Evolutionary conservation across 177 flowering plant species (phyloP).

Genomic region (Vitis hybrid): DNA sequence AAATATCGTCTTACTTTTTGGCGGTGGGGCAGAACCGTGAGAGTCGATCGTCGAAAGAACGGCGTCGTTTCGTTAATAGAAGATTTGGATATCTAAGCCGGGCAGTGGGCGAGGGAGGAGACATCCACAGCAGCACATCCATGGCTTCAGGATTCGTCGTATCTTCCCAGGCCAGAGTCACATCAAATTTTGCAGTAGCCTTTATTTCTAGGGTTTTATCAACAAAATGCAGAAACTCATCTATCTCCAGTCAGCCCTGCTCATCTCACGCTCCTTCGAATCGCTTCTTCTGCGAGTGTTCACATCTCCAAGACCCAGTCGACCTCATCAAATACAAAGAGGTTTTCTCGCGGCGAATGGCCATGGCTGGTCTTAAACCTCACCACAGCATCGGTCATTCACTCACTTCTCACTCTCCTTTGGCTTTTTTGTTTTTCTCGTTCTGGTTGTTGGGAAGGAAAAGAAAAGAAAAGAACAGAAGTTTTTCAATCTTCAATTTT

Average conservation of each 20-base stretch:
- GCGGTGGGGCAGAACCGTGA: too few species aligned
- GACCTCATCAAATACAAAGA: constrained; percentile 44
- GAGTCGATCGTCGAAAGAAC: too few species aligned
- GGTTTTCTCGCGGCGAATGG: constrained; percentile 66
- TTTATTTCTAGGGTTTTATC: constrained; percentile 9
- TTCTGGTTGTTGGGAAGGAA: not conserved
- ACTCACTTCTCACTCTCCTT: not conserved
- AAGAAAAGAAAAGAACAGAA: not conserved
- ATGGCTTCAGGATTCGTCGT: constrained; percentile 29
- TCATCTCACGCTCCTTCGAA: constrained; percentile 2
- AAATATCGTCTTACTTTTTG: too few species aligned
- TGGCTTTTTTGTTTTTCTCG: not conserved
- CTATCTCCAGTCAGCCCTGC: constrained; percentile 1
- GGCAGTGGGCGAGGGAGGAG: too few species aligned
- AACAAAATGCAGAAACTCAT: constrained; percentile 3
- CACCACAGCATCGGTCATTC: constrained; percentile 73
- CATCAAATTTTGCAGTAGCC: constrained; percentile 4
- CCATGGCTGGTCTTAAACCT: constrained; percentile 81
- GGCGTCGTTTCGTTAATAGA: too few species aligned
- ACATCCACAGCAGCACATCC: constrained; percentile 1
- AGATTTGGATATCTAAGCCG: too few species aligned
- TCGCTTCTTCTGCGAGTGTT: constrained; percentile 26
- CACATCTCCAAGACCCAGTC: constrained; percentile 9
- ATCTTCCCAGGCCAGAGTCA: constrained; percentile 11
- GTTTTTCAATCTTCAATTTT: not conserved